phyloP scores from a whole-genome alignment of 169 alveolate genomes.

The Theileria orientalis region DNA sequence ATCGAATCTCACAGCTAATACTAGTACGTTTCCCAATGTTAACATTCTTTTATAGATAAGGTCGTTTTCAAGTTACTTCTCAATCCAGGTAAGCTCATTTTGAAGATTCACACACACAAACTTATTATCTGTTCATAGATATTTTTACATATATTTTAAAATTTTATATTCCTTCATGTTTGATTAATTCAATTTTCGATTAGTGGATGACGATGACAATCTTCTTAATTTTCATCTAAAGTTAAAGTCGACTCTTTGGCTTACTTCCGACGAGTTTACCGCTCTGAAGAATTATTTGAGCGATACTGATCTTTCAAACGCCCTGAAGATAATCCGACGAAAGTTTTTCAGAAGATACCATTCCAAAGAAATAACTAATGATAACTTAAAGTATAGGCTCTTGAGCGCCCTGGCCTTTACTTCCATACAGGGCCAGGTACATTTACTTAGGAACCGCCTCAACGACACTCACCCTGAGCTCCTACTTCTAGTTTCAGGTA shows the following conservation, averaged over 20 bases:
- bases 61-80: not conserved
- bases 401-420: constrained; percentile 13
- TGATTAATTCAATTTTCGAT: not conserved
- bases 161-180: no score
- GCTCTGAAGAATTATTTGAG: constrained; percentile 19
- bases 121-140: no score
- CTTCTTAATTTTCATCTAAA: constrained; percentile 26
- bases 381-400: not conserved
- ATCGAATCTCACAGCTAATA: not conserved
- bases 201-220: constrained; percentile 15
- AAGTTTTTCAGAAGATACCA: constrained; percentile 7
- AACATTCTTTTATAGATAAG: not conserved
- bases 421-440: constrained; percentile 15
- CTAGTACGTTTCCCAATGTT: not conserved
- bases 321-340: constrained; percentile 13
- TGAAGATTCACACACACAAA: no score
- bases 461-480: not conserved
- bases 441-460: not conserved
- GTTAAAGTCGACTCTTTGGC: constrained; percentile 38
- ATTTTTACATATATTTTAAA: no score
- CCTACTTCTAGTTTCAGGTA: constrained; percentile 12
- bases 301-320: constrained; percentile 13
- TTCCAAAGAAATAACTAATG: not conserved
- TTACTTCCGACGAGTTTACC: constrained; percentile 31
- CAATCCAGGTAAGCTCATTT: constrained; percentile 7